A percentile compares a stretch with the other conserved stretches of the same genome.
Conservation (phyloP, 805 yeast species). For the Wickerhamiella occidentalis region DNA sequence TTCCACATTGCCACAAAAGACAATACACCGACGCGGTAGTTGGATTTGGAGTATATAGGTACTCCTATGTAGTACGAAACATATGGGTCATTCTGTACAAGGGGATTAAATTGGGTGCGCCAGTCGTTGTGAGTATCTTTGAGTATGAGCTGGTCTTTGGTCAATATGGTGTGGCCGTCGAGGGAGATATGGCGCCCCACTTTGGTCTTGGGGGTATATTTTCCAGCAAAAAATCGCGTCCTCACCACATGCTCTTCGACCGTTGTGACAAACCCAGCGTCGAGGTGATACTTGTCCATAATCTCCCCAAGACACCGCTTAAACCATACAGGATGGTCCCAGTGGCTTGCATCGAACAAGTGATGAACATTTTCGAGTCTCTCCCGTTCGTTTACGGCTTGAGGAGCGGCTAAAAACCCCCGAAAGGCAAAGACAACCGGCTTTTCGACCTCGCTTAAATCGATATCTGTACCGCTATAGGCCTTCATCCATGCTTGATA, state of each 20-base stretch:
- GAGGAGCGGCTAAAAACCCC: background rate
- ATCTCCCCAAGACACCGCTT: background rate
- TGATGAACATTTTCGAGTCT: background rate
- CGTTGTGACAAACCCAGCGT: background rate
- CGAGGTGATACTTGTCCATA: background rate
- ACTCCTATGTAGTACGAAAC: constrained; percentile 56
- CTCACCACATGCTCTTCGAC: background rate
- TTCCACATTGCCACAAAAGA: background rate
- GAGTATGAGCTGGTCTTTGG: constrained; percentile 42
- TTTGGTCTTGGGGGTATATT: background rate
- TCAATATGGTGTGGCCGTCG: constrained; percentile 58
- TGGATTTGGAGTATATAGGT: constrained; percentile 33
- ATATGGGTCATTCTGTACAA: constrained; percentile 48
- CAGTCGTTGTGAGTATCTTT: constrained; percentile 56
- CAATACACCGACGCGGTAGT: background rate
- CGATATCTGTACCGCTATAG: background rate
- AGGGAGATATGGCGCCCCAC: constrained; percentile 39
- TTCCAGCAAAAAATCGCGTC: background rate
- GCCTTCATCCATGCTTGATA: background rate
- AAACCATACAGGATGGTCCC: background rate
- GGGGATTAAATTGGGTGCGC: constrained; percentile 52
- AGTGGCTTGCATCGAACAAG: background rate
- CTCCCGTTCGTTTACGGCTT: background rate
- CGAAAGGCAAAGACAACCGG: background rate
- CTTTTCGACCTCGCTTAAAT: background rate